Evolutionary conservation across 441 rosid species (phyloP), one percentile per base, ranked within the genome.

Genomic region (Euphorbia celastroides): DNA sequence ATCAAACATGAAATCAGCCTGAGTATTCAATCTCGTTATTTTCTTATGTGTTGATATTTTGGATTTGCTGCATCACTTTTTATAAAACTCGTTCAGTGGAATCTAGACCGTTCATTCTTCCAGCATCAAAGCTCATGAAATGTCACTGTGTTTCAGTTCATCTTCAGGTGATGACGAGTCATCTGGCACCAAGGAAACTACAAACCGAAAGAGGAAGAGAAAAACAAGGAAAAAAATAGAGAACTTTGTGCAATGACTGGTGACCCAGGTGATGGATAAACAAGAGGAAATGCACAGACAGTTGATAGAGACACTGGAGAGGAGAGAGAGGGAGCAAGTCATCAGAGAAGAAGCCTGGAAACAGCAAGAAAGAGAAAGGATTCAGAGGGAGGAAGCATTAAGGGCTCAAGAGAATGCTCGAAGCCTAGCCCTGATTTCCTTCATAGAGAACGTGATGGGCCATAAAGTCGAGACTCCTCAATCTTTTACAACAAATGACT

Each of bases 261-360:
- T 83, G 59, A 69, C 59, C 74, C 76, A 69, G 67, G 79, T 93
- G 77, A 80, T 90, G 88, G 86, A 84, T 52, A 82, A 81, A 80
- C 97, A 93, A 68, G 97, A 90, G 74, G 79, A 78, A 78, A 82
- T 93, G 88, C 84, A 87, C 60, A 72, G 69, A 74, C 81, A 88
- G 80, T 78, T 93, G 75, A 77, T 88, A 41, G 88, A 82, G 70
- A 76, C 72, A 72, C 71, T 93, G 59, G 96, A 89, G 78, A 84
- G 72, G 80, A 86, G 74, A 74, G 95, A 90, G 69, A 70, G 28
- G 59, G 93, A 90, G 77, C 78, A 89, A 56, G 64, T 83, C 23
- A 56, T 58, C 10, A 82, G 88, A 59, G 98, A 89, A 76, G 94
- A 88, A 78, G 87, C 86, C 36, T 93, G 98, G 98, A 85, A 75